Evolutionary conservation across 2,329 filamentous ascomycete species (phyloP).

Genomic region (Zalaria obscura): DNA sequence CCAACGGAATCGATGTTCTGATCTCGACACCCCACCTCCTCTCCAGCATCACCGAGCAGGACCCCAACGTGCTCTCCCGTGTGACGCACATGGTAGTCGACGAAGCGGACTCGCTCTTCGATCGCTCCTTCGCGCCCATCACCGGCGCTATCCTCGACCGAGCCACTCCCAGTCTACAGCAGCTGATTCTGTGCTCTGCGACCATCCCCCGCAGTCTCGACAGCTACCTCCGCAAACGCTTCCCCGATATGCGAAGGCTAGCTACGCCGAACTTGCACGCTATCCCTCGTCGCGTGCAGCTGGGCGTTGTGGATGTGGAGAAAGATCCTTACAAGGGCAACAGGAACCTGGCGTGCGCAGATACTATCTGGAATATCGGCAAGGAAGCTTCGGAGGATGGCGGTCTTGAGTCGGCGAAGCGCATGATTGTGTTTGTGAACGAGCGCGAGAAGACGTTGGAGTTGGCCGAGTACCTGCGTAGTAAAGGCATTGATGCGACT

Average conservation of each 20-base stretch:
- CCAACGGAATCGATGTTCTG: slow-evolving; percentile 69
- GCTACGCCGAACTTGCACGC: slow-evolving; percentile 94
- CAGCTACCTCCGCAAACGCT: slow-evolving; percentile 64
- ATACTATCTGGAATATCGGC: slow-evolving; percentile 87
- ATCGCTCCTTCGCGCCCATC: slow-evolving; percentile 76
- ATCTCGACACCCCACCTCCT: slow-evolving; percentile 83
- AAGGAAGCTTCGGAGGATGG: slow-evolving; percentile 49
- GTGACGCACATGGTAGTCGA: slow-evolving; percentile 83
- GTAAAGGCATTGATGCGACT: slow-evolving; percentile 78
- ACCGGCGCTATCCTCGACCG: slow-evolving; percentile 76
- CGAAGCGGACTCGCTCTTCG: slow-evolving; percentile 90
- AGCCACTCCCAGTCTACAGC: slow-evolving; percentile 64
- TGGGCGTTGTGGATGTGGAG: slow-evolving; percentile 83
- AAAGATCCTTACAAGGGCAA: slow-evolving; percentile 90
- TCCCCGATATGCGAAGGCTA: slow-evolving; percentile 70
- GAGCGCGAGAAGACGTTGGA: slow-evolving; percentile 80
- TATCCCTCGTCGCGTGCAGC: slow-evolving; percentile 84
- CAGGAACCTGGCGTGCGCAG: slow-evolving; percentile 83
- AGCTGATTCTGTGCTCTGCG: slow-evolving; percentile 85
- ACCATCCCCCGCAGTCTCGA: slow-evolving; percentile 89
- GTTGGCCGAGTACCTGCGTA: slow-evolving; percentile 61
- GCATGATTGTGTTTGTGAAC: slow-evolving; percentile 92
- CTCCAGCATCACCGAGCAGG: slow-evolving; percentile 71
- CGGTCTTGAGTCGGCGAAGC: slow-evolving; percentile 46
- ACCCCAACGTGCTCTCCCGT: slow-evolving; percentile 85